Conservation (phyloP, 441 rosid species). For the Erodium moschatum region DNA sequence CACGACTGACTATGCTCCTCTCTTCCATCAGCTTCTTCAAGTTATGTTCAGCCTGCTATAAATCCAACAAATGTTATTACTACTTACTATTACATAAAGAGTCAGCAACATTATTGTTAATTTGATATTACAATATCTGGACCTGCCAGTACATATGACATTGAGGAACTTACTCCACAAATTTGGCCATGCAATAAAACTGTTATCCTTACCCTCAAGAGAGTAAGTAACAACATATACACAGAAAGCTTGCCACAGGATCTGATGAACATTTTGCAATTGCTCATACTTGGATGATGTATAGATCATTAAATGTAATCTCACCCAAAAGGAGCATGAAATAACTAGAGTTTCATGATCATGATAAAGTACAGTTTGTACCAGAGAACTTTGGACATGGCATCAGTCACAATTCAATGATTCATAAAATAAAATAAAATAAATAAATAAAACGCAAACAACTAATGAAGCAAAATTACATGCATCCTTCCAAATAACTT, state of each 20-base stretch:
- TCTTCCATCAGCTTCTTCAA: slow-evolving; percentile 35
- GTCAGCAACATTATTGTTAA: background rate
- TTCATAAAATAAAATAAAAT: background rate
- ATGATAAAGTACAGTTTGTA: background rate
- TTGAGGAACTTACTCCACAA: too few species aligned
- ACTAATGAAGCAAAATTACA: background rate
- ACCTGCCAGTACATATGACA: too few species aligned
- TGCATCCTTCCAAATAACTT: background rate
- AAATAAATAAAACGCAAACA: background rate
- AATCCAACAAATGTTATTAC: background rate
- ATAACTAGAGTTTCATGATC: background rate
- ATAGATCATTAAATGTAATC: background rate
- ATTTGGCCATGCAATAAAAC: too few species aligned
- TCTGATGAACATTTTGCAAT: background rate
- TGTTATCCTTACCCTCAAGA: background rate
- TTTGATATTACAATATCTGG: background rate
- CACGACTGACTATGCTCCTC: slow-evolving; percentile 23
- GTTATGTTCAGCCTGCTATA: slow-evolving; percentile 39
- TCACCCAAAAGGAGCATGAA: background rate
- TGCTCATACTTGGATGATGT: background rate
- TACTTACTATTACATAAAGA: too few species aligned
- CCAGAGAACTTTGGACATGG: background rate
- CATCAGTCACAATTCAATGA: background rate
- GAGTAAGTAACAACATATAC: background rate
- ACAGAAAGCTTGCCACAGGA: background rate